A percentile compares a stretch with the other conserved stretches of the same genome.
These are phyloP conservation scores for Daedalea quercina DNA, from an alignment of 768 basidiomycete genomes.

Conservation along the genomic window DNA sequence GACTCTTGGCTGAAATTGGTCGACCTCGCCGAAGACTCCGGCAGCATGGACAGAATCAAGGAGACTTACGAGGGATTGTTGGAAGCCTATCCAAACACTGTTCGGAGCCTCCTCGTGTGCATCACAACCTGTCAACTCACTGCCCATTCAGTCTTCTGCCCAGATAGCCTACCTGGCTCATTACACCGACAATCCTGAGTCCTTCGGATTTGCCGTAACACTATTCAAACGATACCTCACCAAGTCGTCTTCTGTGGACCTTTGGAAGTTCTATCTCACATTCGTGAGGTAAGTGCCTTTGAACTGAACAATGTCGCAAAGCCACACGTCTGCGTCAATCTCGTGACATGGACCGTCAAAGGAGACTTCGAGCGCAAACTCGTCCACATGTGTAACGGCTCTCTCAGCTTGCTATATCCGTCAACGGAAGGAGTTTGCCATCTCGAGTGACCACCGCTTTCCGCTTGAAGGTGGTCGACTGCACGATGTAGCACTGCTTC, in stretches of 20 bases:
- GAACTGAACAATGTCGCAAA: no score
- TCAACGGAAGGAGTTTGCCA: no score
- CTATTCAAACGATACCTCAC: conserved; percentile 87
- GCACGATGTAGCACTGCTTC: no score
- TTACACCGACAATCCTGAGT: conserved; percentile 54
- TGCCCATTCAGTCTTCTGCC: conserved; percentile 53
- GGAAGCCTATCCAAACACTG: conserved; percentile 86
- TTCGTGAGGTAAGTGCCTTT: conserved; percentile 68
- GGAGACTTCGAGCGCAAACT: not conserved
- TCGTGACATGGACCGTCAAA: not conserved
- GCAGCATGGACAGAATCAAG: conserved; percentile 75
- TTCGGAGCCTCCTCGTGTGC: conserved; percentile 40
- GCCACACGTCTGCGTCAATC: no score
- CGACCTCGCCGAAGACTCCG: conserved; percentile 66
- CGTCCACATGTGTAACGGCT: not conserved
- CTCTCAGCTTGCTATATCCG: no score
- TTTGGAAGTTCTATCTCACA: conserved; percentile 90
- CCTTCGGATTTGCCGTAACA: conserved; percentile 73
- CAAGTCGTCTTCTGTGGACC: conserved; percentile 79
- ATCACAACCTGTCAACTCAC: conserved; percentile 17
- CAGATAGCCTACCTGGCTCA: conserved; percentile 84
- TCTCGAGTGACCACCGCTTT: no score
- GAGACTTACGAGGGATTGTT: conserved; percentile 78
- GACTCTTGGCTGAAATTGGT: conserved; percentile 75
- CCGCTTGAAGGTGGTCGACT: no score